phyloP scores from a whole-genome alignment of 768 basidiomycete genomes.

The Hydnum rufescens region DNA sequence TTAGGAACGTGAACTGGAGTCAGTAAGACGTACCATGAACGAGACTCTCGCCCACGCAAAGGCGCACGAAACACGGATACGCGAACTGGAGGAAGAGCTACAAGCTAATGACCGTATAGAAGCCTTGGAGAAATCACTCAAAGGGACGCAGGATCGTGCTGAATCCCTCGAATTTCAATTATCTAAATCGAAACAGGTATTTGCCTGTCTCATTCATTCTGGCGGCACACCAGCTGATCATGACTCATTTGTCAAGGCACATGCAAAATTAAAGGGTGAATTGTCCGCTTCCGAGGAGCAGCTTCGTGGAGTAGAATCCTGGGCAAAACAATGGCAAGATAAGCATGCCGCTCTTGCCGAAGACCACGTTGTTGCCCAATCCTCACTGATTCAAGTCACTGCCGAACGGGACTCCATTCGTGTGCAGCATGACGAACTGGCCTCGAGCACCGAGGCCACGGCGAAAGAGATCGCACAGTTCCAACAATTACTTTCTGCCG shows the following conservation, averaged over 20 bases:
- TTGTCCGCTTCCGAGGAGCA: constrained; percentile 32
- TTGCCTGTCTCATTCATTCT: constrained; percentile 7
- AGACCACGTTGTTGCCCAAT: constrained; percentile 22
- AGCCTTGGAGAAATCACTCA: constrained; percentile 46
- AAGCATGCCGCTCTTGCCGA: constrained; percentile 30
- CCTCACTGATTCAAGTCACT: constrained; percentile 26
- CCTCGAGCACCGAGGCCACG: constrained; percentile 21
- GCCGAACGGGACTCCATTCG: constrained; percentile 28
- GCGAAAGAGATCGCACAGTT: constrained; percentile 27
- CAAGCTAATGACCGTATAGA: constrained; percentile 70
- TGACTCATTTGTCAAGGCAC: constrained; percentile 23
- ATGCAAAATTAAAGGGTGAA: constrained; percentile 38
- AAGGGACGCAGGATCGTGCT: constrained; percentile 61
- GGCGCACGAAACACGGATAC: constrained; percentile 25
- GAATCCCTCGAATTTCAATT: constrained; percentile 72
- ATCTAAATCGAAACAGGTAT: constrained; percentile 57
- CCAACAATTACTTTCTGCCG: constrained; percentile 36
- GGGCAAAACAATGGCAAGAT: too few species aligned
- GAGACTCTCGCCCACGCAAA: constrained; percentile 29
- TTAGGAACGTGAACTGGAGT: constrained; percentile 59
- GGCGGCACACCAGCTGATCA: neutral
- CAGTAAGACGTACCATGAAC: constrained; percentile 31
- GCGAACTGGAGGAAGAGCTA: constrained; percentile 63
- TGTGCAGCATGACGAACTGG: constrained; percentile 18
- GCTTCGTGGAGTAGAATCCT: too few species aligned